Evolutionary conservation across 2,329 filamentous ascomycete species (phyloP), one percentile per base, ranked within the genome.

Genomic region (Claviceps sp.): DNA sequence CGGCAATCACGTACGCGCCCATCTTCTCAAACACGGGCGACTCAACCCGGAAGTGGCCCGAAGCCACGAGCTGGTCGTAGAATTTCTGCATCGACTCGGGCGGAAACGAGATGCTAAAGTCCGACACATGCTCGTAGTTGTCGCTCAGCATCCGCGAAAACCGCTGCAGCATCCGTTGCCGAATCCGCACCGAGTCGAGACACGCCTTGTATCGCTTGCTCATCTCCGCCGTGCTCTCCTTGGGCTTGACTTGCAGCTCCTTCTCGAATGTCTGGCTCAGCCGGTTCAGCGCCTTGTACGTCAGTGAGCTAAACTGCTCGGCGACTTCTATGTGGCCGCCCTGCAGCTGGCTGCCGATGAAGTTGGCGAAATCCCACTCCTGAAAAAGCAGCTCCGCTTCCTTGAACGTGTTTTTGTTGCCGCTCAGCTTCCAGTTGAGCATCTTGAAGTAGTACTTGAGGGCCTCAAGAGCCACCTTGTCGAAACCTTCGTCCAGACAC

Each of bases 371-470:
- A 53, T 89, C 89, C 93, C 93, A 98, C 68, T 98, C 93, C 62
- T 95, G 89, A 64, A 96, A 94, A 47, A 98, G 72, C 57, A 98
- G 85, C 73, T 98, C 93, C 6, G 93, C 93, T 67, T 98, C 93
- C 65, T 97, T 97, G 77, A 98, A 98, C 0, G 90, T 96, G 70
- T 97, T 98, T 67, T 96, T 97, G 73, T 97, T 97, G 52, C 89
- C 88, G 60, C 87, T 90, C 50, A 98, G 74, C 68, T 97, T 97
- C 89, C 90, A 97, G 64, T 97, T 96, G 45, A 98, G 75, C 79
- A 98, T 90, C 66, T 91, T 93, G 76, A 98, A 98, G 69, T 98
- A 98, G 67, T 95, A 97, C 65, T 91, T 94, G 59, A 98, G 74
- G 0, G 91, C 90, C 62, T 96, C 91, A 44, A 98, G 70, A 10